Conservation (phyloP, 2,329 filamentous ascomycete genomes). For the Cryphonectria radicalis region DNA sequence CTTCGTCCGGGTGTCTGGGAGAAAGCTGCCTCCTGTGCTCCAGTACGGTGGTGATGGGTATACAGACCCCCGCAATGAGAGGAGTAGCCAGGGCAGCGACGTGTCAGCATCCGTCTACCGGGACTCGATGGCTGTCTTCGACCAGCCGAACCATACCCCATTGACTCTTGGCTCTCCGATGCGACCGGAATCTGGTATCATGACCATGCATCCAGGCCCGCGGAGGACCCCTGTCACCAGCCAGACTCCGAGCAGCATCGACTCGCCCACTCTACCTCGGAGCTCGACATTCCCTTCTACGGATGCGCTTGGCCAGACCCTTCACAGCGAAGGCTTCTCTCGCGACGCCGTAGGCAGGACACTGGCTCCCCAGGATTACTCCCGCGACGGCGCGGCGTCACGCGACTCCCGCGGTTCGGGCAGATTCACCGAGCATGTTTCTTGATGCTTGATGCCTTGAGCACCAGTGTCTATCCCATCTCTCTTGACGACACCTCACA, state of each 20-base stretch:
- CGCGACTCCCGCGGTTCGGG: conserved; percentile 24
- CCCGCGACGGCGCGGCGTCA: conserved; percentile 25
- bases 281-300: conserved; percentile 22
- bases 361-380: conserved; percentile 26
- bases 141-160: conserved; percentile 40
- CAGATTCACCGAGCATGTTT: conserved; percentile 27
- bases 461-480: neutral
- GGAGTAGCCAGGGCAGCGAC: conserved; percentile 48
- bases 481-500: conserved; percentile 12
- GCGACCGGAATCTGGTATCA: conserved; percentile 63
- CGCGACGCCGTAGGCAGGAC: conserved; percentile 24
- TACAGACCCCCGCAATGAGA: conserved; percentile 50
- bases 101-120: conserved; percentile 54
- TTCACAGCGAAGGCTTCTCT: conserved; percentile 9
- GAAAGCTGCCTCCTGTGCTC: conserved; percentile 66
- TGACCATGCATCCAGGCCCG: conserved; percentile 68
- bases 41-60: conserved; percentile 67
- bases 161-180: conserved; percentile 61
- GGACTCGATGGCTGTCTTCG: conserved; percentile 37
- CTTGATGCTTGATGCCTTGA: conserved; percentile 12
- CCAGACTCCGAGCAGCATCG: conserved; percentile 19
- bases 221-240: conserved; percentile 62
- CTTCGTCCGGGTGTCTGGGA: conserved; percentile 68
- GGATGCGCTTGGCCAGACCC: conserved; percentile 32
- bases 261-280: conserved; percentile 24